Percentiles rank a stretch among this genome's conserved stretches.
Evolutionary conservation across 306 rosid genomes (phyloP).

Genomic region (Ochetophila trinervis): DNA sequence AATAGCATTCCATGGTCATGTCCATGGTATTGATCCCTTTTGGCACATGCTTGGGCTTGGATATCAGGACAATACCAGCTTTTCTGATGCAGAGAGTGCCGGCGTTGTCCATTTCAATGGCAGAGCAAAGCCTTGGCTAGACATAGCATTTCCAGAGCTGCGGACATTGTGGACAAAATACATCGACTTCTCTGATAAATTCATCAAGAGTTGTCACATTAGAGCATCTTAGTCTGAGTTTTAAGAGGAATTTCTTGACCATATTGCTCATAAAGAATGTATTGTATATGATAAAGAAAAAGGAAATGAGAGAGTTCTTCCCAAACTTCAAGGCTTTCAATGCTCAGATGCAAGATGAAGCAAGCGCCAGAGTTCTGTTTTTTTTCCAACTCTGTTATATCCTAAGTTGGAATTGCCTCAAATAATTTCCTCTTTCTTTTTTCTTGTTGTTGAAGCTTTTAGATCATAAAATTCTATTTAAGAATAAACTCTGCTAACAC

Average conservation of each 20-base stretch:
- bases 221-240: slow-evolving; percentile 55
- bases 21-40: slow-evolving; percentile 77
- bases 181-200: slow-evolving; percentile 79
- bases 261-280: slow-evolving; percentile 34
- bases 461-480: slow-evolving; percentile 38
- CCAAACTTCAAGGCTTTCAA: slow-evolving; percentile 38
- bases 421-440: slow-evolving; percentile 5
- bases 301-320: slow-evolving; percentile 36
- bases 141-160: slow-evolving; percentile 81
- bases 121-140: slow-evolving; percentile 98
- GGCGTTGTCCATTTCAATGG: slow-evolving; percentile 96
- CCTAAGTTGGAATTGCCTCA: slow-evolving; percentile 37
- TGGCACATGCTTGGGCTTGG: slow-evolving; percentile 99
- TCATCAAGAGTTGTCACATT: slow-evolving; percentile 85
- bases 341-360: slow-evolving; percentile 29
- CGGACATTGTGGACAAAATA: slow-evolving; percentile 77
- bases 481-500: slow-evolving; percentile 27
- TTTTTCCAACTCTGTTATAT: slow-evolving; percentile 26
- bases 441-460: slow-evolving; percentile 1
- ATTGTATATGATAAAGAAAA: slow-evolving; percentile 33
- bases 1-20: slow-evolving; percentile 96
- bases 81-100: slow-evolving; percentile 60
- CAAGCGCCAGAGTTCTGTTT: slow-evolving; percentile 35
- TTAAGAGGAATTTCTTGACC: slow-evolving; percentile 23
- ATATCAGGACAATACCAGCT: slow-evolving; percentile 84